phyloP scores from a whole-genome alignment of 2,329 filamentous ascomycete genomes.

The Pseudopithomyces chartarum region DNA sequence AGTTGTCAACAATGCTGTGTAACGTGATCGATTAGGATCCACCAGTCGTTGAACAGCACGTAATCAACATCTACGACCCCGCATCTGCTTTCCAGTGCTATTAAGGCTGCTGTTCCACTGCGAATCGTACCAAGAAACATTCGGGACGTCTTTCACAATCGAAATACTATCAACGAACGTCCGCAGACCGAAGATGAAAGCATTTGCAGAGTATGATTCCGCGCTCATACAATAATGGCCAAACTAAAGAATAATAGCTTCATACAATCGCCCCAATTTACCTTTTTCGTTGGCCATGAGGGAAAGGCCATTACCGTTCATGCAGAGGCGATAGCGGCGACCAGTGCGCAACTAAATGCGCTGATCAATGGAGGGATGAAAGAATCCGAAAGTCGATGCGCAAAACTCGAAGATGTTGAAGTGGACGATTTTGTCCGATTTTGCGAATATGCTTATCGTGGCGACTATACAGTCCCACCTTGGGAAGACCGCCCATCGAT shows the following conservation, averaged over 20 bases:
- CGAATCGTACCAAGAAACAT: too few species aligned
- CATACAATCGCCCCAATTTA: constrained; percentile 28
- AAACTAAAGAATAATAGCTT: constrained; percentile 21
- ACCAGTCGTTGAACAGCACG: too few species aligned
- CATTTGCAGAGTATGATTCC: constrained; percentile 10
- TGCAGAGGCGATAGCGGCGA: constrained; percentile 25
- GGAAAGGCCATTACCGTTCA: constrained; percentile 25
- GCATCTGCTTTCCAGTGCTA: too few species aligned
- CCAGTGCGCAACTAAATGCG: constrained; percentile 17
- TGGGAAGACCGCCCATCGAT: constrained; percentile 11
- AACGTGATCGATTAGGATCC: too few species aligned
- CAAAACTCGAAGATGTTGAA: constrained; percentile 15
- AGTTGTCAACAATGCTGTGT: too few species aligned
- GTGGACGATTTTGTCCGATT: constrained; percentile 30
- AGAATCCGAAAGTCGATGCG: constrained; percentile 20
- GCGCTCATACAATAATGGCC: constrained; percentile 1
- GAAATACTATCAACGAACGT: too few species aligned
- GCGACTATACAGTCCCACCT: constrained; percentile 25
- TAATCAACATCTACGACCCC: too few species aligned
- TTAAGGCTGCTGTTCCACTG: too few species aligned
- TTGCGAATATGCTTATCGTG: constrained; percentile 28
- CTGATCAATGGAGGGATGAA: constrained; percentile 27
- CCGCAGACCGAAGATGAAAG: too few species aligned
- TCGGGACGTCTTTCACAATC: too few species aligned
- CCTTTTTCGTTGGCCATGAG: constrained; percentile 26